These are phyloP conservation scores for Lycium barbarum DNA, from an alignment of 257 asterid genomes.

Conservation along the genomic window DNA sequence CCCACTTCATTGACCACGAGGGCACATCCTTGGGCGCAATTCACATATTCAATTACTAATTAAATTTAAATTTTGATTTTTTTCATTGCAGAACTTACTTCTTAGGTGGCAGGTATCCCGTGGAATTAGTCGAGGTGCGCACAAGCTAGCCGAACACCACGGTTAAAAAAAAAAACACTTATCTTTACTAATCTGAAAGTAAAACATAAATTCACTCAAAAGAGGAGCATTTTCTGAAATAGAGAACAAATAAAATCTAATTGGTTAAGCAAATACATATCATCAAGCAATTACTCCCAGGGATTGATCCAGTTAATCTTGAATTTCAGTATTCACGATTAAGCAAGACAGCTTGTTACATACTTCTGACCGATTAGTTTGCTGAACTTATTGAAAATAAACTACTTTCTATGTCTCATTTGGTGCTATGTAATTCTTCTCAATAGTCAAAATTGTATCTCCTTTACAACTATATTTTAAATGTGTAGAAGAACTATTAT, in stretches of 20 bases:
- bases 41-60: neutral
- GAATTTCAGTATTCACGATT: constrained; percentile 7
- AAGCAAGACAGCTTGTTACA: neutral
- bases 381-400: constrained; percentile 3
- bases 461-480: neutral
- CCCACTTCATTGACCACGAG: neutral
- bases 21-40: neutral
- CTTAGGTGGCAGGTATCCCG: too few relatives aligned
- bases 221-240: neutral
- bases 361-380: neutral
- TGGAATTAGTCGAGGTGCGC: too few relatives aligned
- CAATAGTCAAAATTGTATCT: neutral
- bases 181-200: neutral
- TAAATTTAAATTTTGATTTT: neutral
- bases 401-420: neutral
- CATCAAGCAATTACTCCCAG: neutral
- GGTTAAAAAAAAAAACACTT: too few relatives aligned
- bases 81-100: neutral
- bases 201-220: neutral
- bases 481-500: neutral
- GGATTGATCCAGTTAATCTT: constrained; percentile 1
- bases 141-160: too few relatives aligned
- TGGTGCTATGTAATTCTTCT: neutral
- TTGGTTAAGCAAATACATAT: neutral
- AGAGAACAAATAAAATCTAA: constrained; percentile 13